Evolutionary conservation across 2,329 filamentous ascomycete species (phyloP).

Genomic region (Amauroascus verrucosus): DNA sequence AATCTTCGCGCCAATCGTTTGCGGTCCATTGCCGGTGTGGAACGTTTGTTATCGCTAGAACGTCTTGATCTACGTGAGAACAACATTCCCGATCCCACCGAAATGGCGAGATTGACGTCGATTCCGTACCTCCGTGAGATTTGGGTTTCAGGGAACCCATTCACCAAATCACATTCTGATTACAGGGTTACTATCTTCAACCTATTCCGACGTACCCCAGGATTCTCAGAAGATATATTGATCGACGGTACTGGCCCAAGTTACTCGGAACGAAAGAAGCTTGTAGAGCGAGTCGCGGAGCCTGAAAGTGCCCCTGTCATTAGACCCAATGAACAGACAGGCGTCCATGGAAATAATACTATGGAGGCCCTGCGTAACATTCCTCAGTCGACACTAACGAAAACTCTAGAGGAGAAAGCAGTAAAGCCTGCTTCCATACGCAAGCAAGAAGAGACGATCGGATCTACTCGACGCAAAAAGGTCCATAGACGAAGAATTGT

Average conservation of each 20-base stretch:
- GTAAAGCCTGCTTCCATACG: background rate
- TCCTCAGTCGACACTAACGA: slow-evolving; percentile 3
- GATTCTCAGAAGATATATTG: slow-evolving; percentile 79
- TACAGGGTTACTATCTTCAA: slow-evolving; percentile 93
- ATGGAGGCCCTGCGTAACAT: slow-evolving; percentile 42
- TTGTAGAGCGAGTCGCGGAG: slow-evolving; percentile 71
- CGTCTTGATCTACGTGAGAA: slow-evolving; percentile 88
- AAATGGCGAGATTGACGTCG: slow-evolving; percentile 77
- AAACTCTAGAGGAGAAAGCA: slow-evolving; percentile 2
- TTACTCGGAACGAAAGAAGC: slow-evolving; percentile 73
- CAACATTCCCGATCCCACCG: slow-evolving; percentile 75
- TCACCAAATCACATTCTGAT: slow-evolving; percentile 72
- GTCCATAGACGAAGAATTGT: slow-evolving; percentile 48
- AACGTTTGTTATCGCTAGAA: slow-evolving; percentile 79
- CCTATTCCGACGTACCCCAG: slow-evolving; percentile 78
- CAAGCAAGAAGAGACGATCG: slow-evolving; percentile 22
- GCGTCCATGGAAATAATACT: slow-evolving; percentile 47
- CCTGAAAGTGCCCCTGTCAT: slow-evolving; percentile 67
- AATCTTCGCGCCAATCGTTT: slow-evolving; percentile 86
- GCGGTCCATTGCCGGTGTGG: slow-evolving; percentile 75
- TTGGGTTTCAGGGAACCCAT: slow-evolving; percentile 86
- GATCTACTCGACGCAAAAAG: slow-evolving; percentile 38
- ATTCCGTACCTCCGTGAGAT: slow-evolving; percentile 88
- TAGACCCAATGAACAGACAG: slow-evolving; percentile 48
- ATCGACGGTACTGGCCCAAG: slow-evolving; percentile 76